Evolutionary conservation across 768 basidiomycete genomes (phyloP).

Genomic region (Xanthoconium stramineum): DNA sequence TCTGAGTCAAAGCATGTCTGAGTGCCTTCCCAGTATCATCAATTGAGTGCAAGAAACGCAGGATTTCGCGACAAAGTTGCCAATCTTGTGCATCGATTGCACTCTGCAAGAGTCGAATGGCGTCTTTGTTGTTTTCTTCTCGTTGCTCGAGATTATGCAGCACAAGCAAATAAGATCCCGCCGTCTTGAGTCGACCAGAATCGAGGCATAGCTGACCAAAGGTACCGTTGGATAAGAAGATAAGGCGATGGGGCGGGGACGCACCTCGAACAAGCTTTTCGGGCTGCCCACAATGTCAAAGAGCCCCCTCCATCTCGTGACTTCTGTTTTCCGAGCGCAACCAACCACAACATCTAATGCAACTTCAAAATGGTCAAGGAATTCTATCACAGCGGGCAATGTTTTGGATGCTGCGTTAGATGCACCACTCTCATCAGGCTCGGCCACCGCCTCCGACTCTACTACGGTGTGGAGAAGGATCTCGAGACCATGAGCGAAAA

Average conservation of each 20-base stretch:
- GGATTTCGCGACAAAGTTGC: slow-evolving; percentile 86
- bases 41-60: slow-evolving; percentile 89
- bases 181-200: slow-evolving; percentile 75
- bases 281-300: slow-evolving; percentile 92
- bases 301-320: slow-evolving; percentile 83
- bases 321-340: slow-evolving; percentile 95
- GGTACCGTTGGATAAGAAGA: background rate
- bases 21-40: slow-evolving; percentile 81
- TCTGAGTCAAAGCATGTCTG: slow-evolving; percentile 54
- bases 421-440: slow-evolving; percentile 24
- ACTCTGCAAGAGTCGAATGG: slow-evolving; percentile 70
- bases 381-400: slow-evolving; percentile 74
- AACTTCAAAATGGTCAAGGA: slow-evolving; percentile 92
- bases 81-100: slow-evolving; percentile 81
- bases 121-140: slow-evolving; percentile 74
- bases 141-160: slow-evolving; percentile 91
- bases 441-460: slow-evolving; percentile 66
- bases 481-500: slow-evolving; percentile 91
- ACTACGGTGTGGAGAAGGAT: slow-evolving; percentile 91
- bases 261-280: slow-evolving; percentile 85
- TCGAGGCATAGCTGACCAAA: slow-evolving; percentile 65
- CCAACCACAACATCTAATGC: slow-evolving; percentile 91
- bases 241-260: slow-evolving; percentile 4
- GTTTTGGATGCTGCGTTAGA: slow-evolving; percentile 32
- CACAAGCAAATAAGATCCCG: slow-evolving; percentile 89